Evolutionary conservation across 768 basidiomycete species (phyloP).

Genomic region (Paxillus ammoniavirescens): DNA sequence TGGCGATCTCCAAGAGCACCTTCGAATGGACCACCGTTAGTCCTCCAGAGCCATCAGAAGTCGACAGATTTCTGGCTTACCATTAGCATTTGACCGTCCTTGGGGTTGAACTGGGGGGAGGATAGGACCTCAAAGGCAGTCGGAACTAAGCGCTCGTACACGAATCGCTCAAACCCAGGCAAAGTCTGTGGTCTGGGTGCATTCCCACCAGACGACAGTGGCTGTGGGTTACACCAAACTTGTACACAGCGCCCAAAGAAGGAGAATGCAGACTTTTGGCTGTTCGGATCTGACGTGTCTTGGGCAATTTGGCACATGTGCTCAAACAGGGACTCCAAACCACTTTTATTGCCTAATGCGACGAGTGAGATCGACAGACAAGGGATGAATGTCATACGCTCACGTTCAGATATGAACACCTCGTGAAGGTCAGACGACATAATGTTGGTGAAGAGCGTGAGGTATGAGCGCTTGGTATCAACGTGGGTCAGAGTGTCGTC

Average conservation of each 20-base stretch:
- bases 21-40: conserved; percentile 28
- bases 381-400: conserved; percentile 25
- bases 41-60: neutral
- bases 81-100: conserved; percentile 82
- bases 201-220: conserved; percentile 33
- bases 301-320: conserved; percentile 71
- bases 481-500: conserved; percentile 79
- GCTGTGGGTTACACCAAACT: conserved; percentile 62
- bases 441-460: conserved; percentile 76
- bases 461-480: conserved; percentile 87
- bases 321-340: conserved; percentile 73
- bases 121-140: conserved; percentile 81
- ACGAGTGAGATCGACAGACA: neutral
- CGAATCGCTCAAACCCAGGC: conserved; percentile 89
- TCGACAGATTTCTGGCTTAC: conserved; percentile 43
- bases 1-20: conserved; percentile 89
- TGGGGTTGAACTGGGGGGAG: conserved; percentile 76
- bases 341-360: conserved; percentile 55
- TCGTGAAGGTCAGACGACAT: conserved; percentile 78
- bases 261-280: conserved; percentile 76
- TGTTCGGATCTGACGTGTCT: conserved; percentile 70
- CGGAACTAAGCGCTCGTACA: conserved; percentile 85
- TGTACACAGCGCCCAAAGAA: conserved; percentile 72
- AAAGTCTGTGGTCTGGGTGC: conserved; percentile 40
- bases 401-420: conserved; percentile 87